Base-by-base conservation (phyloP, 805 yeast genomes). In the Candida krabiensis region DNA sequence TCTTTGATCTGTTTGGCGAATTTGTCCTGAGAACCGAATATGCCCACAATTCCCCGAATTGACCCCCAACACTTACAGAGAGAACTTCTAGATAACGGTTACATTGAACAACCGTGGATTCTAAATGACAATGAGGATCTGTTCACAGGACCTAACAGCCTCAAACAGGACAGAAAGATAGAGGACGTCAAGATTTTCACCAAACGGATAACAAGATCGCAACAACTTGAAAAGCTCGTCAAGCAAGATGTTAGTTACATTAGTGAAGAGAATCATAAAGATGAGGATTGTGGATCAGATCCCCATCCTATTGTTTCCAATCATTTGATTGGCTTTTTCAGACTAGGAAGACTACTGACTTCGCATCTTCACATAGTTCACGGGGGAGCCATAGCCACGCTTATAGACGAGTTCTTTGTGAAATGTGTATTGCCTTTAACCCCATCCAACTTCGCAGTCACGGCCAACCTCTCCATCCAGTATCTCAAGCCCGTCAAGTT, bases 321-420 rank as follows among this genome's bases (percentile, higher is more conserved):
- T 13, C 72, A 71, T 43, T 50, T 73, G 35, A 52, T 73, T 3
- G 68, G 70, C 11, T 64, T 73, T 43, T 72, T 71, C 50, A 70
- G 67, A 38, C 49, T 75, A 19, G 80, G 80, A 4, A 59, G 60
- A 12, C 54, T 64, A 39, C 48, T 76, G 30, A 59, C 72, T 1
- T 70, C 77, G 26, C 72, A 71, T 38, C 73, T 69, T 38, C 76
- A 77, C 30, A 64, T 70, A 32, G 63, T 76, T 28, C 81, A 76
- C 49, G 77, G 77, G 37, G 81, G 81, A 1, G 63, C 75, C 13
- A 59, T 73, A n/a, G 68, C 79, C 4, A 73, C 80, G 4, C 58
- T 76, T 6, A 52, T 76, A 9, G 81, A 76, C 47, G 81, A 75
- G 50, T 75, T 71, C 3, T 62, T 75, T 35, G 74, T 77, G 40